Base-by-base conservation (phyloP, 176 grass and related monocot genomes). In the Dendrocalamus sinicus region DNA sequence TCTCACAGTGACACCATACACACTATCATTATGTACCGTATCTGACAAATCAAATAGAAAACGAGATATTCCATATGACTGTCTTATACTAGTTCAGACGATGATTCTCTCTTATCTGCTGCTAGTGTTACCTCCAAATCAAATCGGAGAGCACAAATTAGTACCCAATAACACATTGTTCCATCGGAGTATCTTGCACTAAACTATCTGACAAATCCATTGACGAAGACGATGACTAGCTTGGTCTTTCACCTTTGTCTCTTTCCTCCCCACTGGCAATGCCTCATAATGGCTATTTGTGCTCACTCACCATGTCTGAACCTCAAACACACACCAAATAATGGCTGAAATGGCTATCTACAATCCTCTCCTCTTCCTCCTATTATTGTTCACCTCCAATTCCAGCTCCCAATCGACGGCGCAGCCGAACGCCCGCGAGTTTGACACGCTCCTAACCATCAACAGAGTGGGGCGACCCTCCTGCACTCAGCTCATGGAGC, bases 381-480 rank as follows among this genome's bases (percentile, higher is more conserved):
- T 80, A 22, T 35, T 86, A 46, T 23, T 77, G 10, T 9, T 83
- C 26, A 12, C 32, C 43, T 85, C 48, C 61, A 77, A 8, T 15
- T 44, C 28, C 13, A 70, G 9, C n/a, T 24, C 20, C n/a, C 68
- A 8, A 72, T 77, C 44, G 1, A 46, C 14, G 35, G 57, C 66
- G 66, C 73, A 53, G 11, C 10, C 41, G 35, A 75, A 50, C 20
- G 15, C 0, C 1, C 8, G 0, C 7, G 66, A 87, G 43, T 43
- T 66, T 3, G 23, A 39, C 20, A 52, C 23, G 1, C 91, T 92
- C 16, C 81, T 83, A 3, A 1, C 30, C 17, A 24, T 91, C 61
- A 81, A 87, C 58, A 30, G 61, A 81, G 40, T 96, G 94, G 91
- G 89, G 78, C 10, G 79, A 54, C 85, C 81, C 89, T 1, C 5